Percentiles rank a stretch among this genome's conserved stretches.
Evolutionary conservation across 2,329 filamentous ascomycete species (phyloP).

Genomic region (Didymosphaeria variabile): DNA sequence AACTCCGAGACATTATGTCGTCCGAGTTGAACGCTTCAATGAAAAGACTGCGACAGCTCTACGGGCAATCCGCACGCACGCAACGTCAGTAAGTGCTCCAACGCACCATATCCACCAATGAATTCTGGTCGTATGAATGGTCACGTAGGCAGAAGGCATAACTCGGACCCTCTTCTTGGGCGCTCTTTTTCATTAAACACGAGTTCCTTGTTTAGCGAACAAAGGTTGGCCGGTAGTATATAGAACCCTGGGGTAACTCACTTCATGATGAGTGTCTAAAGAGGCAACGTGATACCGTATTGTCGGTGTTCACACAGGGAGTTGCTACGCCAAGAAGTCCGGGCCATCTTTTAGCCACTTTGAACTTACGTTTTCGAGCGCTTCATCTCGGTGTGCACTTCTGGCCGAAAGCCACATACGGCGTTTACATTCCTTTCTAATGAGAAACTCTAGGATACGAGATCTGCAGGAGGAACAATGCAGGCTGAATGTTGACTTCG

Average conservation of each 20-base stretch:
- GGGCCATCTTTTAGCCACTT: too few species aligned
- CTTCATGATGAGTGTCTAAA: too few species aligned
- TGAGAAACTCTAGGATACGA: background rate
- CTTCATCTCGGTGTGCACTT: background rate
- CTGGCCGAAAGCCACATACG: background rate
- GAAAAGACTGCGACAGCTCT: background rate
- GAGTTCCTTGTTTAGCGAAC: too few species aligned
- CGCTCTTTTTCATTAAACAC: too few species aligned
- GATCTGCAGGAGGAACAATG: constrained; percentile 2
- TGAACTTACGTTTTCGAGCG: too few species aligned
- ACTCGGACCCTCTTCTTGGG: too few species aligned
- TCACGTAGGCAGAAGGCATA: too few species aligned
- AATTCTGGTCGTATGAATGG: background rate
- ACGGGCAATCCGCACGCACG: background rate
- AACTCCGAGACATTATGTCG: background rate
- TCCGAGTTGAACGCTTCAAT: constrained; percentile 6
- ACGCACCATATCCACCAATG: background rate
- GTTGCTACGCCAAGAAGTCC: too few species aligned
- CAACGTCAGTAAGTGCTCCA: constrained; percentile 9
- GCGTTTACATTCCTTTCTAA: background rate
- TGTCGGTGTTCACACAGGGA: too few species aligned
- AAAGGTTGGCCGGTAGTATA: too few species aligned
- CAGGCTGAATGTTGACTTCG: constrained; percentile 3
- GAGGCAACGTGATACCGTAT: too few species aligned
- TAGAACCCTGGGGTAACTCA: too few species aligned